Base-by-base conservation (phyloP, 2,329 filamentous ascomycete genomes). In the Stachybotrys chartarum region DNA sequence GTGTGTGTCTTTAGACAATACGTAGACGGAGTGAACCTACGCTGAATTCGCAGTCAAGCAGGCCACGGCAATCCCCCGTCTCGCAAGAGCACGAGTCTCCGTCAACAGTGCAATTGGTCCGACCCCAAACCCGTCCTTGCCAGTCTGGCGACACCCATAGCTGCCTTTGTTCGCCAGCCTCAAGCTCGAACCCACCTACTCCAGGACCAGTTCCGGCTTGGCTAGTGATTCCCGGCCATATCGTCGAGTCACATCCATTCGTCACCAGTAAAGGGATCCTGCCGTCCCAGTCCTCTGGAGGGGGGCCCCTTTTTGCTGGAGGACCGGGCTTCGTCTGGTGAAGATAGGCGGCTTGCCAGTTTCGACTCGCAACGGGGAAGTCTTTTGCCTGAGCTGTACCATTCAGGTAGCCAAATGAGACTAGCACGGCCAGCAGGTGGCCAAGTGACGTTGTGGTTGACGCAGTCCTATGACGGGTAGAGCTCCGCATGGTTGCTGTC, bases 71-170 rank as follows among this genome's bases (percentile, higher is more conserved):
- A 69, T 94, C 90, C 7, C 90, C 90, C 2, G 89, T 91, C 52
- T 76, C 69, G 70, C 90, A 94, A 24, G 87, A 84, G 53, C 78
- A 83, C 1, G 85, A 87, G 51, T 84, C 79, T 16, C 76, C 76
- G 61, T 86, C 83, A 68, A 91, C 90, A 45, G 82, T 88, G 72
- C 90, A 95, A 66, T 94, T 94, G 17, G 90, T 93, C 54, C 90
- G 79, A 12, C 85, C 90, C 90, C 90, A 94, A 31, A 94, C 77
- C 54, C 90, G 82, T 10, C 90, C 90, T 66, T 89, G 85, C 90
- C 90, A 95, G 61, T 90, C 83, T 52, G 80, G 75, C 11, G 84
- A 82, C 30, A 94, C 88, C 54, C 78, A 83, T 57, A 91, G 74
- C 47, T 80, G 79, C 58, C 71, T 81, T 54, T 78, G 83, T 39